Evolutionary conservation across 352 stramenopile genomes (phyloP).

Genomic region (Blastocystis sp.): DNA sequence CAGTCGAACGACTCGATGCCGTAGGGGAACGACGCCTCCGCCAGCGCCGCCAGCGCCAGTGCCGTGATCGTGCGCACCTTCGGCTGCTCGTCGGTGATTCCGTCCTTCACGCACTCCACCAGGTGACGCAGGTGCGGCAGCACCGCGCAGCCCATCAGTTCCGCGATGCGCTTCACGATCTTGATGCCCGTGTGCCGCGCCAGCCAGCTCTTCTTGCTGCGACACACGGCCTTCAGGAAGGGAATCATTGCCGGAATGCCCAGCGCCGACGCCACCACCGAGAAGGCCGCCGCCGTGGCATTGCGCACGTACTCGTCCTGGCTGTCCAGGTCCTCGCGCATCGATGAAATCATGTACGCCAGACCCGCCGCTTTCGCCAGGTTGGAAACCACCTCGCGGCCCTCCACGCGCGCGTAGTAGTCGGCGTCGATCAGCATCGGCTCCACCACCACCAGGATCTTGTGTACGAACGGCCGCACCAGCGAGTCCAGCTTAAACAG

Average conservation of each 20-base stretch:
- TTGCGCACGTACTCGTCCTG: slow-evolving; percentile 96
- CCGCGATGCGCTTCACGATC: slow-evolving; percentile 91
- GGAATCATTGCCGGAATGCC: slow-evolving; percentile 88
- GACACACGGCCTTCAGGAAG: slow-evolving; percentile 96
- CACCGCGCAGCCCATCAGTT: slow-evolving; percentile 92
- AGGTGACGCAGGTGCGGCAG: slow-evolving; percentile 91
- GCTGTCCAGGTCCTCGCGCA: slow-evolving; percentile 96
- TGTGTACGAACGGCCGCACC: slow-evolving; percentile 94
- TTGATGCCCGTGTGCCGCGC: slow-evolving; percentile 97
- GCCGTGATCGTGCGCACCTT: slow-evolving; percentile 91
- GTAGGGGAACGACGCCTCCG: slow-evolving; percentile 91
- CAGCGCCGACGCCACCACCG: slow-evolving; percentile 92
- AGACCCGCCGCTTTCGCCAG: slow-evolving; percentile 92
- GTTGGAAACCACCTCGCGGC: slow-evolving; percentile 97
- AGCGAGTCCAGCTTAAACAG: slow-evolving; percentile 97
- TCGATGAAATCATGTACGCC: slow-evolving; percentile 97
- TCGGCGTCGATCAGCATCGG: slow-evolving; percentile 97
- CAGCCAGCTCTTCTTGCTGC: slow-evolving; percentile 92
- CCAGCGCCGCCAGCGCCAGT: slow-evolving; percentile 86
- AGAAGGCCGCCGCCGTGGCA: slow-evolving; percentile 90
- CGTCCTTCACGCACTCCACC: slow-evolving; percentile 92
- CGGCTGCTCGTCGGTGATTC: slow-evolving; percentile 88
- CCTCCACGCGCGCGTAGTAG: slow-evolving; percentile 95
- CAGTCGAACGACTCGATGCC: slow-evolving; percentile 98
- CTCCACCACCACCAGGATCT: slow-evolving; percentile 96